Percentiles rank a stretch among this genome's conserved stretches.
Evolutionary conservation across 73 alveolate species (phyloP).

Genomic region (Tetrahymena borealis): DNA sequence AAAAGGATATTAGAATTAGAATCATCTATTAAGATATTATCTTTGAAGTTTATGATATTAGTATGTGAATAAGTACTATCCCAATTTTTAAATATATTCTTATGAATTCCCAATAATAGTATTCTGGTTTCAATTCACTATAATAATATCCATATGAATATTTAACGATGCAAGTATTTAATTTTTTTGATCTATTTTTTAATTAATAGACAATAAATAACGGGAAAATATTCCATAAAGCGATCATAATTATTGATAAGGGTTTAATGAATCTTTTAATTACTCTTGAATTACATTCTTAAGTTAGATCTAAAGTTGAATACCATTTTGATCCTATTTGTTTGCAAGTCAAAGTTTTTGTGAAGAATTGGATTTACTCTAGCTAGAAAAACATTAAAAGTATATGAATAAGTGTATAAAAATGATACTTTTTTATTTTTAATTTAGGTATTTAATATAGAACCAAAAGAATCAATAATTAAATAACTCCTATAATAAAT

Average conservation of each 20-base stretch:
- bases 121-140: neutral
- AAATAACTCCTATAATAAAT: neutral
- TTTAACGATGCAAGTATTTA: neutral
- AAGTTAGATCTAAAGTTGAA: neutral
- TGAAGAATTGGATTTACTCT: neutral
- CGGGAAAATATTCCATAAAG: neutral
- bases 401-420: neutral
- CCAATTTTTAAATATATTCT: neutral
- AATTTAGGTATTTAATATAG: neutral
- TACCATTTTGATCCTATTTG: neutral
- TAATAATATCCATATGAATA: neutral
- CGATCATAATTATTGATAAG: neutral
- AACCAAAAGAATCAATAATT: neutral
- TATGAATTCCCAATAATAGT: neutral
- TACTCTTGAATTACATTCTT: neutral
- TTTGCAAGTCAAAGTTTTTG: neutral
- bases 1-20: neutral
- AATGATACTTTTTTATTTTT: neutral
- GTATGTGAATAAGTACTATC: neutral
- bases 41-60: neutral
- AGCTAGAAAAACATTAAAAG: neutral
- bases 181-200: neutral
- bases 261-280: neutral
- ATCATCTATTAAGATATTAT: neutral
- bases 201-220: neutral